Evolutionary conservation across 306 rosid species (phyloP).

Genomic region (Gynostemma pentaphyllum): DNA sequence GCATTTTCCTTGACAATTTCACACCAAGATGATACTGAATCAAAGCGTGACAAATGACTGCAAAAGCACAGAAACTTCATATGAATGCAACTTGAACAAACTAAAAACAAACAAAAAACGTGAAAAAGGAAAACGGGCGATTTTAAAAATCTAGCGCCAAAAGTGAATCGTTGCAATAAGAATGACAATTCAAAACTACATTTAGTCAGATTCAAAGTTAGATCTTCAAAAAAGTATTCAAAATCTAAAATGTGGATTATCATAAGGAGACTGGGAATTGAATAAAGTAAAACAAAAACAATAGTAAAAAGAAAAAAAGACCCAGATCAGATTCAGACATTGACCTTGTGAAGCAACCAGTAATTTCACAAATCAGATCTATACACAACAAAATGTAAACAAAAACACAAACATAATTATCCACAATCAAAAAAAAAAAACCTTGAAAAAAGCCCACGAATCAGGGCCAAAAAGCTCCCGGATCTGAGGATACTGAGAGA

Average conservation of each 20-base stretch:
- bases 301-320: neutral
- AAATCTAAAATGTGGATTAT: neutral
- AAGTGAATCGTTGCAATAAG: neutral
- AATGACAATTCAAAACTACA: neutral
- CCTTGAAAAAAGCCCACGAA: constrained; percentile 58
- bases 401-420: neutral
- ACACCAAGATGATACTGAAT: neutral
- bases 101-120: neutral
- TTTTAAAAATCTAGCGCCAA: neutral
- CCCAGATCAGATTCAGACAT: constrained; percentile 1
- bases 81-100: neutral
- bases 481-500: constrained; percentile 81
- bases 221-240: neutral
- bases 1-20: neutral
- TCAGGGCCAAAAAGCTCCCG: constrained; percentile 85
- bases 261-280: neutral
- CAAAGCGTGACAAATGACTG: neutral
- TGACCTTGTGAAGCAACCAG: neutral
- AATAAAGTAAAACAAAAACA: neutral
- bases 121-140: neutral
- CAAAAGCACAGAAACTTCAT: neutral
- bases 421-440: constrained; percentile 2
- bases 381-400: neutral
- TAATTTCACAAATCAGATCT: neutral
- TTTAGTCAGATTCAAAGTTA: no score